Evolutionary conservation across 1,284 basidiomycete genomes (phyloP).

Genomic region (Austroboletus niveus): DNA sequence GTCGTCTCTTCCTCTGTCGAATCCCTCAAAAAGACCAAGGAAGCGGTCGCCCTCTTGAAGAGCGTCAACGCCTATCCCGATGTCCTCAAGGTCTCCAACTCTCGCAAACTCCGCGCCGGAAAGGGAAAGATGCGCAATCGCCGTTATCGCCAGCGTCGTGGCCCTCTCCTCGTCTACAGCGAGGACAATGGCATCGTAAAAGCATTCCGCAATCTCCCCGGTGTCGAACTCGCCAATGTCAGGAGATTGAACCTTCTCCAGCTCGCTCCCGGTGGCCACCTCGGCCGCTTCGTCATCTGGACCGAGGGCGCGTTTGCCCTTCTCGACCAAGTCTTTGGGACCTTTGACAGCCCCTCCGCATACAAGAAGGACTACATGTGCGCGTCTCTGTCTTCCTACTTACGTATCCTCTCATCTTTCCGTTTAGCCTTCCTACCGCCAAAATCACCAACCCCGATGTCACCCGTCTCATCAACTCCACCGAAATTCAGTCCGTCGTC

Average conservation of each 20-base stretch:
- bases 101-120: conserved; percentile 94
- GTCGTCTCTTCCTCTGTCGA: conserved; percentile 83
- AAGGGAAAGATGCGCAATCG: conserved; percentile 98
- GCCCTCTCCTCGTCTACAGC: conserved; percentile 96
- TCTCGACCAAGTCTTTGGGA: conserved; percentile 95
- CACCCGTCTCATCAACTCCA: conserved; percentile 97
- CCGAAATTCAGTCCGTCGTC: conserved; percentile 94
- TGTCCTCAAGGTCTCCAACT: conserved; percentile 97
- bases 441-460: conserved; percentile 98
- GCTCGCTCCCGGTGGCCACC: conserved; percentile 98
- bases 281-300: conserved; percentile 99
- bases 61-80: conserved; percentile 89
- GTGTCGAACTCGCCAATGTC: conserved; percentile 97
- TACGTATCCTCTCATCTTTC: background rate
- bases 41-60: conserved; percentile 95
- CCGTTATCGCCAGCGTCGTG: conserved; percentile 95
- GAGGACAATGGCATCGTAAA: conserved; percentile 98
- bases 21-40: conserved; percentile 95
- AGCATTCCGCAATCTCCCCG: conserved; percentile 98
- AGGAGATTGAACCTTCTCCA: conserved; percentile 96
- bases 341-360: conserved; percentile 79
- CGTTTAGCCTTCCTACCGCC: conserved; percentile 77
- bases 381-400: conserved; percentile 27
- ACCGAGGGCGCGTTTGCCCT: conserved; percentile 92
- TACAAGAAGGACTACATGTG: conserved; percentile 95